Conservation (phyloP, 257 asterid genomes). For the Schizonepeta tenuifolia region DNA sequence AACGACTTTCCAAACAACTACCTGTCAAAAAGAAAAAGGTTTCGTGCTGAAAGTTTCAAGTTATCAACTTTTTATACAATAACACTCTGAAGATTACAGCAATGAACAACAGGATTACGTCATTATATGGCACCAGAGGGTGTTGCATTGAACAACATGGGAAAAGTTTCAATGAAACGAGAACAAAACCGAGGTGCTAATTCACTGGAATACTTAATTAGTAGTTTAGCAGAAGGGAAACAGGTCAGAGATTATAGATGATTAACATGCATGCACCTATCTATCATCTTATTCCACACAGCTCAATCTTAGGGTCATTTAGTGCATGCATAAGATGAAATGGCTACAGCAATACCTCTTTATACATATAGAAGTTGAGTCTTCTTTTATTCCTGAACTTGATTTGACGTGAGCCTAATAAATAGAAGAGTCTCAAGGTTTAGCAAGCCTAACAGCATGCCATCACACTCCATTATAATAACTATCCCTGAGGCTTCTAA, state of each 20-base stretch:
- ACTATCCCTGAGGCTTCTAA: too few relatives aligned
- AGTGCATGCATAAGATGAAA: background rate
- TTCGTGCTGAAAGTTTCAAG: constrained; percentile 22
- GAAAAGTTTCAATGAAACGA: constrained; percentile 1
- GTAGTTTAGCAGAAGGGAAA: constrained; percentile 9
- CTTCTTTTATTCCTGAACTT: too few relatives aligned
- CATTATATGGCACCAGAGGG: background rate
- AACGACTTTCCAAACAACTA: constrained; percentile 85
- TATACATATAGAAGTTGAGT: background rate
- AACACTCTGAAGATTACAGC: constrained; percentile 12
- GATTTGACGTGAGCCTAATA: too few relatives aligned
- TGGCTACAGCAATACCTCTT: background rate
- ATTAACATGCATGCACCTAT: background rate
- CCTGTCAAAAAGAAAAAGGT: constrained; percentile 43
- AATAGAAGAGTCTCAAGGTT: too few relatives aligned
- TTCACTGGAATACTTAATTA: background rate
- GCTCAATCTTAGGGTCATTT: too few relatives aligned
- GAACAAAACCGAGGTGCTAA: background rate
- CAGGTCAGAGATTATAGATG: background rate
- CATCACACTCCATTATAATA: too few relatives aligned
- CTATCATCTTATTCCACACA: too few relatives aligned
- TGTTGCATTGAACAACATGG: background rate
- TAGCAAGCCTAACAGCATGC: too few relatives aligned
- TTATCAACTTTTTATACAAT: constrained; percentile 11
- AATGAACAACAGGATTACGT: constrained; percentile 12